A percentile compares a stretch with the other conserved stretches of the same genome.
phyloP scores from a whole-genome alignment of 1,284 basidiomycete genomes.

The Inonotus hispidus region DNA sequence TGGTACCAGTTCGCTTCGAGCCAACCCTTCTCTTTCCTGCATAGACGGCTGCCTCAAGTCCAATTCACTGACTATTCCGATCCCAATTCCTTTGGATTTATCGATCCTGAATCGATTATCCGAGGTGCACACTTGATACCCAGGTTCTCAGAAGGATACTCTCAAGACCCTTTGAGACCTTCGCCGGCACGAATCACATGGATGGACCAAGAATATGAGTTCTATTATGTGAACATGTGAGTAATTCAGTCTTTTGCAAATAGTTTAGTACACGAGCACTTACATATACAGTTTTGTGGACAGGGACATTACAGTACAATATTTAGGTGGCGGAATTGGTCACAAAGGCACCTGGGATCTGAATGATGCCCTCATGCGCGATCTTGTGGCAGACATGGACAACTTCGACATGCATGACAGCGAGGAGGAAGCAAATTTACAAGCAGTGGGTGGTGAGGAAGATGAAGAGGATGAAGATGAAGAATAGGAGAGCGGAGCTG shows the following conservation, averaged over 20 bases:
- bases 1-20: slow-evolving; percentile 27
- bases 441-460: too few species aligned
- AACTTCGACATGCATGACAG: background rate
- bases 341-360: slow-evolving; percentile 19
- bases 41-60: slow-evolving; percentile 21
- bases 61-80: slow-evolving; percentile 8
- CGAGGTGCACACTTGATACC: slow-evolving; percentile 14
- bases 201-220: slow-evolving; percentile 28
- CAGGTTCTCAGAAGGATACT: slow-evolving; percentile 23
- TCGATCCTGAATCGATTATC: slow-evolving; percentile 14
- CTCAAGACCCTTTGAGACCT: slow-evolving; percentile 21
- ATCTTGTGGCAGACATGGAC: background rate
- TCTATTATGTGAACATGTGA: slow-evolving; percentile 33
- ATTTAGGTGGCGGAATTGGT: slow-evolving; percentile 27
- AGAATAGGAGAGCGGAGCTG: too few species aligned
- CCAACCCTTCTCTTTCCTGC: background rate
- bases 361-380: background rate
- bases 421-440: background rate
- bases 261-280: slow-evolving; percentile 13
- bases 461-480: too few species aligned
- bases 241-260: slow-evolving; percentile 19
- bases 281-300: slow-evolving; percentile 34
- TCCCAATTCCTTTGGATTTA: slow-evolving; percentile 13
- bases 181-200: slow-evolving; percentile 24
- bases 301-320: slow-evolving; percentile 32